Evolutionary conservation across 2,329 filamentous ascomycete genomes (phyloP).

Genomic region (Arthroderma uncinatum): DNA sequence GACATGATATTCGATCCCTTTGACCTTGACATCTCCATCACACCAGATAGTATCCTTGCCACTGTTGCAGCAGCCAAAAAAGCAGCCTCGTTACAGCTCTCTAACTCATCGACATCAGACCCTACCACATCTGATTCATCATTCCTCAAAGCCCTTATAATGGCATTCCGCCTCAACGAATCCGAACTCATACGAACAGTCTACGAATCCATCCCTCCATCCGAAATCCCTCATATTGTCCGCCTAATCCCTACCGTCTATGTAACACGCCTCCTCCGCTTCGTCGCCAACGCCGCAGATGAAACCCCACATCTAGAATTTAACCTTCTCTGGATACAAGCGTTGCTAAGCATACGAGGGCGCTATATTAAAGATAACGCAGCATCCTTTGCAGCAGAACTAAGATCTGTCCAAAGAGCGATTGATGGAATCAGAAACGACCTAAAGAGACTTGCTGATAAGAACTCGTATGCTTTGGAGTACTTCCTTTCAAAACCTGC

Average conservation of each 20-base stretch:
- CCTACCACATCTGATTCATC: constrained; percentile 51
- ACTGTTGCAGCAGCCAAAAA: constrained; percentile 48
- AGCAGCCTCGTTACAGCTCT: constrained; percentile 18
- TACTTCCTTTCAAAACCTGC: constrained; percentile 55
- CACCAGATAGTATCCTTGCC: constrained; percentile 69
- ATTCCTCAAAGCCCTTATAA: constrained; percentile 83
- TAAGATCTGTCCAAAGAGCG: constrained; percentile 71
- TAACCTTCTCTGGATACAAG: constrained; percentile 84
- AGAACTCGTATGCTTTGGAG: constrained; percentile 81
- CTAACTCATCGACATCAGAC: constrained; percentile 4
- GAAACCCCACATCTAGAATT: constrained; percentile 90
- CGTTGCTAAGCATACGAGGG: constrained; percentile 68
- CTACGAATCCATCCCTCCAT: constrained; percentile 69
- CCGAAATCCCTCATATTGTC: constrained; percentile 66
- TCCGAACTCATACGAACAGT: constrained; percentile 68
- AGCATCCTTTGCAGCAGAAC: constrained; percentile 68
- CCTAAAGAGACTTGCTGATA: constrained; percentile 69
- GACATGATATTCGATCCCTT: constrained; percentile 85
- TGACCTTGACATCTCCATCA: constrained; percentile 88
- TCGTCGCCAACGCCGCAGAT: constrained; percentile 78
- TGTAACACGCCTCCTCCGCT: constrained; percentile 70
- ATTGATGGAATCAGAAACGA: constrained; percentile 71
- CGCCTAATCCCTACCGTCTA: constrained; percentile 74
- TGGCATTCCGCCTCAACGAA: constrained; percentile 95
- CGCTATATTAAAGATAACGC: constrained; percentile 72